A percentile compares a stretch with the other conserved stretches of the same genome.
phyloP scores from a whole-genome alignment of 2,329 filamentous ascomycete species.

The Cryphonectria japonica region DNA sequence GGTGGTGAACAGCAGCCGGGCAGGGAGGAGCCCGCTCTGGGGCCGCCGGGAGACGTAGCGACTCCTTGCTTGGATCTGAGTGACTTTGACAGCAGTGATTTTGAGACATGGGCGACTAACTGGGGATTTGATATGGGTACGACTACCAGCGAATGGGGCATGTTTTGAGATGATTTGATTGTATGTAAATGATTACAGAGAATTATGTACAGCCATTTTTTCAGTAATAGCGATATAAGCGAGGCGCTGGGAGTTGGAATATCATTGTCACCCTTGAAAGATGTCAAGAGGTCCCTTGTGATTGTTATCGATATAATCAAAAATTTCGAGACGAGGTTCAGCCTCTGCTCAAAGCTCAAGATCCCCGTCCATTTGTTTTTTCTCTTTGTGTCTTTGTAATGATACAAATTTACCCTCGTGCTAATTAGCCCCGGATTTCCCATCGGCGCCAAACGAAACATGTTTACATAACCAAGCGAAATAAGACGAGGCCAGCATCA shows the following conservation, averaged over 20 bases:
- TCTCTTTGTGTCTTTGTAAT: neutral
- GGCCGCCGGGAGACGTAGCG: neutral
- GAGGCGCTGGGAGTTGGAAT: neutral
- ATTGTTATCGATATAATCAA: neutral
- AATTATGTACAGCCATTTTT: neutral
- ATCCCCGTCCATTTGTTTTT: neutral
- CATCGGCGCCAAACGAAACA: conserved; percentile 1
- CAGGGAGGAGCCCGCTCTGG: conserved; percentile 2
- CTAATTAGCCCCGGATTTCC: neutral
- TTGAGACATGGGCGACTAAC: conserved; percentile 10
- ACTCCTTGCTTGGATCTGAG: neutral
- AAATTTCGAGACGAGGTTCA: neutral
- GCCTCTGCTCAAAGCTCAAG: neutral
- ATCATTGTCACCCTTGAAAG: neutral
- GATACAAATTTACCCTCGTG: neutral
- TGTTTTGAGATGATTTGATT: neutral
- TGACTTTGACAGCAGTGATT: neutral
- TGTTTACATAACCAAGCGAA: neutral
- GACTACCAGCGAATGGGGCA: conserved; percentile 4
- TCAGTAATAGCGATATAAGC: neutral
- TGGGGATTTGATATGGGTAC: conserved; percentile 3
- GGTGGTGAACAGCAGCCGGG: neutral
- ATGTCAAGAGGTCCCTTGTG: neutral
- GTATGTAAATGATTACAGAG: neutral
- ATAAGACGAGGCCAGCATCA: neutral